These are phyloP conservation scores for Byssothecium circinans DNA, from an alignment of 2,329 filamentous ascomycete species.

Conservation along the genomic window DNA sequence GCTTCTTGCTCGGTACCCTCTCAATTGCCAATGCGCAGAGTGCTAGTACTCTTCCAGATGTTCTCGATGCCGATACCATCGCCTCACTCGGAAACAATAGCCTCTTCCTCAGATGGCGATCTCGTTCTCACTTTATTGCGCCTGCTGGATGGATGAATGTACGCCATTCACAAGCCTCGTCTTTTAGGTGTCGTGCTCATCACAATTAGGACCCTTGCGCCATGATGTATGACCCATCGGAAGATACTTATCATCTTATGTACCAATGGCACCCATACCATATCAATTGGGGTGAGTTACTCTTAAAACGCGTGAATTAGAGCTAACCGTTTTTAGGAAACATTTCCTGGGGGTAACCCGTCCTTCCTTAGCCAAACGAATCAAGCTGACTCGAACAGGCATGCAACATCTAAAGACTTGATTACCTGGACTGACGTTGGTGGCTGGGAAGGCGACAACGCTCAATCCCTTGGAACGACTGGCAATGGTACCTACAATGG, in stretches of 20 bases:
- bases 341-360: constrained; percentile 41
- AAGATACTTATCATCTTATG: constrained; percentile 55
- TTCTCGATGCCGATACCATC: constrained; percentile 32
- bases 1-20: constrained; percentile 28
- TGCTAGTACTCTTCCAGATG: constrained; percentile 19
- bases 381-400: constrained; percentile 46
- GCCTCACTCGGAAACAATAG: constrained; percentile 48
- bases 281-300: constrained; percentile 46
- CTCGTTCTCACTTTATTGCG: constrained; percentile 50
- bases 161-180: too few relatives aligned
- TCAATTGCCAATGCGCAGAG: constrained; percentile 23
- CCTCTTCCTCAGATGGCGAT: constrained; percentile 54
- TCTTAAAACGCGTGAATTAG: background rate
- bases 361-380: constrained; percentile 5
- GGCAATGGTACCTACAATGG: constrained; percentile 52
- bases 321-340: constrained; percentile 33
- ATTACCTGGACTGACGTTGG: constrained; percentile 50
- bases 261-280: constrained; percentile 57
- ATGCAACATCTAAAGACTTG: constrained; percentile 55
- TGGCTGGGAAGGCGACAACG: constrained; percentile 50
- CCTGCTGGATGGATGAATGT: constrained; percentile 55
- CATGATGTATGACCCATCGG: constrained; percentile 53
- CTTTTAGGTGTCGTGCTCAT: too few relatives aligned
- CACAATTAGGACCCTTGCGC: constrained; percentile 57
- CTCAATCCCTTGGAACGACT: constrained; percentile 45